Base-by-base conservation (phyloP, 352 stramenopile species). In the Phytopythium ostracodes region DNA sequence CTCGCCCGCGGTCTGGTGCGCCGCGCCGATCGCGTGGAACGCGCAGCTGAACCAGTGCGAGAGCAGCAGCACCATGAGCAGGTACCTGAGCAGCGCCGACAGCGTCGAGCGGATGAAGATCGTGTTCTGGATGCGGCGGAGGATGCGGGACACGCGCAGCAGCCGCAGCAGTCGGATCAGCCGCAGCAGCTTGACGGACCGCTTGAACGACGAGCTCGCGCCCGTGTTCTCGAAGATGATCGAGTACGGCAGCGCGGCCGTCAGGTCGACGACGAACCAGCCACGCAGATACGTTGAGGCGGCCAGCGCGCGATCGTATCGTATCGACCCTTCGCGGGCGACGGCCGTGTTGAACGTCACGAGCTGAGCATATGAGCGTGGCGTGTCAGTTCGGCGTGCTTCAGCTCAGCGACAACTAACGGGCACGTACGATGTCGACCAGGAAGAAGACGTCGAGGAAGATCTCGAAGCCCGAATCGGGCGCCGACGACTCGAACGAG, bases 41-140 rank as follows among this genome's bases (percentile, higher is more conserved):
- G 64, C 73, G 56, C 79, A 89, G 54, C 77, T 86, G 51, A 91
- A 84, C 82, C 82, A 91, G 51, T 91, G 82, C 15, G 79, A 85
- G 17, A 84, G 77, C 56, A 89, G 88, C 25, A 82, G 62, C 5
- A 91, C 82, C 53, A 88, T 77, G 38, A 90, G 77, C 61, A 71
- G 77, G 51, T 88, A 91, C 59, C 85, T 85, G 62, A 89, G 70
- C 46, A 88, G 71, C 3, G 73, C 76, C 47, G 74, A 87, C 22
- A 91, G 70, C 4, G 82, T 89, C 35, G 79, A 91, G 17, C 83
- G 83, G 51, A 92, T 84, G 56, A 92, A 78, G 56, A 92, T 56
- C 12, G 80, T 73, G 51, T 88, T 79, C 44, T 88, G 81, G 50
- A 92, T 77, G 18, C 80, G 82, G 22, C 77, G 73, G 20, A 88